Conservation (phyloP, 2,329 filamentous ascomycete species). For the Fragosphaeria purpurea region DNA sequence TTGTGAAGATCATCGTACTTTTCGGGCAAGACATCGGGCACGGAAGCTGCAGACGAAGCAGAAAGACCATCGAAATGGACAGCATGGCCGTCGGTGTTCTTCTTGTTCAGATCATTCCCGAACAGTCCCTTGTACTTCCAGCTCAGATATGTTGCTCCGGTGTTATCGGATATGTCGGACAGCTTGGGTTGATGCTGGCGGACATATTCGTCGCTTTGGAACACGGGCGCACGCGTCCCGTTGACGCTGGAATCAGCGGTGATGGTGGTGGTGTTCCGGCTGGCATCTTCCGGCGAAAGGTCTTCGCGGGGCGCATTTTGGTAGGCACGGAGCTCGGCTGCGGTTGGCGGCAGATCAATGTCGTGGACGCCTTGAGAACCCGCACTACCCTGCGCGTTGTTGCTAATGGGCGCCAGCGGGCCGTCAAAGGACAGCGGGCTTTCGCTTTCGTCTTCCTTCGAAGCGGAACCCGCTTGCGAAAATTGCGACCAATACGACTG, state of each 20-base stretch:
- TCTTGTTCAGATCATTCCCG: constrained; percentile 8
- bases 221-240: not conserved
- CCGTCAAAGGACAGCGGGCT: constrained; percentile 20
- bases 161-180: constrained; percentile 2
- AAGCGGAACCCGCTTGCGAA: constrained; percentile 11
- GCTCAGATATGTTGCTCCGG: constrained; percentile 6
- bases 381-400: not conserved
- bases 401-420: constrained; percentile 18
- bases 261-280: not conserved
- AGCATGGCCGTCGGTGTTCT: too few species aligned
- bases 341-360: constrained; percentile 6
- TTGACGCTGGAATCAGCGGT: not conserved
- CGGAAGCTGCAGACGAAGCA: not conserved
- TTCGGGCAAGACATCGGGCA: not conserved
- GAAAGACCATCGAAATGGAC: too few species aligned
- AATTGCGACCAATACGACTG: constrained; percentile 27
- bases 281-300: not conserved
- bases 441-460: constrained; percentile 6
- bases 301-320: constrained; percentile 13
- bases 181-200: constrained; percentile 17
- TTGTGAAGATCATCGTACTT: constrained; percentile 10
- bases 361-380: not conserved
- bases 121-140: constrained; percentile 14
- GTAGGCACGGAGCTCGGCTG: constrained; percentile 26
- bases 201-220: constrained; percentile 21